Percentiles rank a stretch among this genome's conserved stretches.
Evolutionary conservation across 2,329 filamentous ascomycete species (phyloP).

Genomic region (Xylaria polymorpha): DNA sequence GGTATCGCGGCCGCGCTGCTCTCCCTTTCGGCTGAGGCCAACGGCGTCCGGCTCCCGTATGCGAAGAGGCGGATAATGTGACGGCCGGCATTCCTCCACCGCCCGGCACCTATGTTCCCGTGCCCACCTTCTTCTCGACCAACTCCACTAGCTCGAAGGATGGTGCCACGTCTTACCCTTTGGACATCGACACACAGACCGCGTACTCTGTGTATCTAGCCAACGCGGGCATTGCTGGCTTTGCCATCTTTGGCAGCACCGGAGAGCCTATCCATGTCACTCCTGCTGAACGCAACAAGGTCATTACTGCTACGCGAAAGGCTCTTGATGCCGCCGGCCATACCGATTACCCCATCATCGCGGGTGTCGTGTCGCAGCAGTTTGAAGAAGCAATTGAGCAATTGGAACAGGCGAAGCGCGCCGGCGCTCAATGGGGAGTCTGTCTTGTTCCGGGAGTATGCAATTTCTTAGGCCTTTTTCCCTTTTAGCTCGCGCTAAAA

Average conservation of each 20-base stretch:
- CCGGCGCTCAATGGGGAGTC: constrained; percentile 71
- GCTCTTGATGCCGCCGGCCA: constrained; percentile 67
- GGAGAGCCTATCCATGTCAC: constrained; percentile 73
- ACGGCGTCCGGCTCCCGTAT: constrained; percentile 26
- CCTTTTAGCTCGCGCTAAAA: background rate
- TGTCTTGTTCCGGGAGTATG: constrained; percentile 67
- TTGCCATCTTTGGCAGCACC: constrained; percentile 72
- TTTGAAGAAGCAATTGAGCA: constrained; percentile 59
- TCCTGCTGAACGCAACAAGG: constrained; percentile 64
- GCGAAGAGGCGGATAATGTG: constrained; percentile 32
- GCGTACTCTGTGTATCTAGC: constrained; percentile 70
- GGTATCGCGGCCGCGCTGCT: constrained; percentile 20
- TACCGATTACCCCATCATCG: constrained; percentile 69
- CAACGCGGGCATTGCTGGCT: constrained; percentile 67
- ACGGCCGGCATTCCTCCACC: constrained; percentile 53
- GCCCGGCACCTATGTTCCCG: constrained; percentile 68
- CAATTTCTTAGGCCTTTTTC: background rate
- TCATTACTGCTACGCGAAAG: constrained; percentile 66
- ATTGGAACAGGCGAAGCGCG: constrained; percentile 60
- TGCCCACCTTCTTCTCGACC: constrained; percentile 71
- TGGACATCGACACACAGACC: constrained; percentile 69
- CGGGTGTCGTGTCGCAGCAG: constrained; percentile 42
- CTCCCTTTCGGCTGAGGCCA: constrained; percentile 28
- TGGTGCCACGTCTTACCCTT: constrained; percentile 58
- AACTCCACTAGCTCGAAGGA: constrained; percentile 50